These are phyloP conservation scores for Chrysoporthe cubensis DNA, from an alignment of 2,329 filamentous ascomycete species.

Conservation along the genomic window DNA sequence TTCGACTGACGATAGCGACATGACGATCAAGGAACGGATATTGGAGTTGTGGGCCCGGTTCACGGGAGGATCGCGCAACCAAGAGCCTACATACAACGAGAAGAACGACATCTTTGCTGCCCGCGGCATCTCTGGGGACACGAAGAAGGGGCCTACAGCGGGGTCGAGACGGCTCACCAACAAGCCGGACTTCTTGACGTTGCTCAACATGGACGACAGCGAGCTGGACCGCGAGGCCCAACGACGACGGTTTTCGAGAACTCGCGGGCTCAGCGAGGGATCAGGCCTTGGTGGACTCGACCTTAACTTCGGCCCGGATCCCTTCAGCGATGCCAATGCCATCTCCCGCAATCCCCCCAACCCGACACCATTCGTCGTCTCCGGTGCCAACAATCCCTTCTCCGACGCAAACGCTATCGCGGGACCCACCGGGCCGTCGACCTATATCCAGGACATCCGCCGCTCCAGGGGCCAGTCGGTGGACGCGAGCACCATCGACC, in stretches of 20 bases:
- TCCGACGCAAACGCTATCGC: conserved; percentile 52
- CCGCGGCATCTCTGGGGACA: conserved; percentile 33
- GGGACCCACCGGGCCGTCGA: conserved; percentile 37
- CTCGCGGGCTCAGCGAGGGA: conserved; percentile 34
- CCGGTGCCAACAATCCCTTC: conserved; percentile 49
- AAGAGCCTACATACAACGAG: conserved; percentile 30
- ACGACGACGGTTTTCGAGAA: conserved; percentile 38
- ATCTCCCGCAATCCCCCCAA: conserved; percentile 45
- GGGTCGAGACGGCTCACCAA: conserved; percentile 20
- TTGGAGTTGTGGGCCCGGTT: conserved; percentile 52
- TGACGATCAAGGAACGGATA: conserved; percentile 44
- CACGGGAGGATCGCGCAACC: conserved; percentile 31
- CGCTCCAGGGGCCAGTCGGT: conserved; percentile 55
- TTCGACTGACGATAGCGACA: conserved; percentile 23
- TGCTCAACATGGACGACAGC: conserved; percentile 47
- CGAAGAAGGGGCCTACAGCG: conserved; percentile 31
- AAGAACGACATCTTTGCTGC: conserved; percentile 35
- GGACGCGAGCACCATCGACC: conserved; percentile 35
- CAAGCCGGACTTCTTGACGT: conserved; percentile 49
- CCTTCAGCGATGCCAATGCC: conserved; percentile 54
- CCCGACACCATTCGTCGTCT: conserved; percentile 42
- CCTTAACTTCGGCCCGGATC: conserved; percentile 45
- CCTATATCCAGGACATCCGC: conserved; percentile 52
- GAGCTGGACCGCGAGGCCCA: conserved; percentile 45
- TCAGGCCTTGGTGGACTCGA: conserved; percentile 45